Percentiles rank a stretch among this genome's conserved stretches.
Conservation (phyloP, 1,284 basidiomycete species). For the Lignosus rhinocerotis region DNA sequence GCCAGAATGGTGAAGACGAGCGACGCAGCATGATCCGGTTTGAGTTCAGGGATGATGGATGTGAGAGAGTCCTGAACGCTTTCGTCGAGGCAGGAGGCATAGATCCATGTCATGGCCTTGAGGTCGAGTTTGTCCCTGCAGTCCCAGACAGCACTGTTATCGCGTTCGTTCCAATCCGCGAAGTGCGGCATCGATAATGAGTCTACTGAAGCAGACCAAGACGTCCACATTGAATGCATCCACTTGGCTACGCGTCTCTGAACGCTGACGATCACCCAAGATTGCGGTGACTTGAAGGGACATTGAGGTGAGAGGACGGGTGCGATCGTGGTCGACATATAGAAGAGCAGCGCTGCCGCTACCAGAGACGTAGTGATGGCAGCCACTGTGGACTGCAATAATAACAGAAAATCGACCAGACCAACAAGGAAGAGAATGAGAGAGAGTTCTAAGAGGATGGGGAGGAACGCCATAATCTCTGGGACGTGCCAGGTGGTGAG, state of each 20-base stretch:
- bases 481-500: constrained; percentile 29
- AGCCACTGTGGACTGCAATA: constrained; percentile 24
- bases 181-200: background rate
- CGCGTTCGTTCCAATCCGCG: constrained; percentile 24
- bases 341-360: constrained; percentile 21
- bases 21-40: constrained; percentile 7
- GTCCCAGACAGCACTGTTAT: constrained; percentile 3
- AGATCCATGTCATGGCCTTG: constrained; percentile 18
- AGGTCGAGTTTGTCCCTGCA: constrained; percentile 13
- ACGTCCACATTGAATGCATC: background rate
- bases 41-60: constrained; percentile 15
- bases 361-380: constrained; percentile 21
- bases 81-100: constrained; percentile 17
- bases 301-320: constrained; percentile 24
- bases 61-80: constrained; percentile 17
- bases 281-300: constrained; percentile 32
- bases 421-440: constrained; percentile 29
- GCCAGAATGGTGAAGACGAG: constrained; percentile 20
- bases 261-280: constrained; percentile 22
- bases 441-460: constrained; percentile 30
- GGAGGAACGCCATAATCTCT: constrained; percentile 29
- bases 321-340: constrained; percentile 22
- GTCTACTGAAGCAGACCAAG: background rate
- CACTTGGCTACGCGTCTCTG: background rate
- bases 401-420: constrained; percentile 28